These are phyloP conservation scores for Coelastrella sp. DNA, from an alignment of 139 green algal species.

Conservation along the genomic window DNA sequence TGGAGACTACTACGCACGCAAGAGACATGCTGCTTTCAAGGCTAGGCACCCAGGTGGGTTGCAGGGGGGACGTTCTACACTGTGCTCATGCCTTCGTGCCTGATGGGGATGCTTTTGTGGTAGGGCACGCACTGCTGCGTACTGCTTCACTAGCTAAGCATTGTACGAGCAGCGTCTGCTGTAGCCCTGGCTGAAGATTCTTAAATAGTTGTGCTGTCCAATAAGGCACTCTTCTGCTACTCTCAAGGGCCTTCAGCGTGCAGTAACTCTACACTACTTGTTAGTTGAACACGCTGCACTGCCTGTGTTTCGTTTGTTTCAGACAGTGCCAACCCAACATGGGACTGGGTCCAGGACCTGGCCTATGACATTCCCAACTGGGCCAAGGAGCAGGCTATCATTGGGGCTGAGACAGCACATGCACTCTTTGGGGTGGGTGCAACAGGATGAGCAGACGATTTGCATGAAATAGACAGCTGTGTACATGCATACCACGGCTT, in stretches of 20 bases:
- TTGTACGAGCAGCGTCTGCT: no score
- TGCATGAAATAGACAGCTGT: not conserved
- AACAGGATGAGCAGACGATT: not conserved
- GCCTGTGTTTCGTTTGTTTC: not conserved
- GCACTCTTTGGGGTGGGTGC: slow-evolving; percentile 18
- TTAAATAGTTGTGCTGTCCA: no score
- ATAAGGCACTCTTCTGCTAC: no score
- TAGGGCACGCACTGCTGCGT: no score
- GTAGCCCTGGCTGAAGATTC: no score
- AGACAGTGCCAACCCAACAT: slow-evolving; percentile 33
- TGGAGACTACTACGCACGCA: slow-evolving; percentile 41
- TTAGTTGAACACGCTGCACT: no score
- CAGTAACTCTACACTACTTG: no score
- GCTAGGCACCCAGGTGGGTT: slow-evolving; percentile 25
- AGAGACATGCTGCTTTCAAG: slow-evolving; percentile 26
- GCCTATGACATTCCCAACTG: slow-evolving; percentile 21
- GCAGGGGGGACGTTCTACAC: no score
- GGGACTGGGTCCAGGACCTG: slow-evolving; percentile 34
- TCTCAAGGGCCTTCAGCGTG: no score
- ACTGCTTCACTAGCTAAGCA: no score
- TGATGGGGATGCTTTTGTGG: not conserved
- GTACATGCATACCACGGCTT: not conserved
- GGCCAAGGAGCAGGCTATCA: slow-evolving; percentile 21
- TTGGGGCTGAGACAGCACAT: slow-evolving; percentile 23
- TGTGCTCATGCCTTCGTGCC: no score